Conservation (phyloP, 2,329 filamentous ascomycete species). For the Colletotrichum aenigma region DNA sequence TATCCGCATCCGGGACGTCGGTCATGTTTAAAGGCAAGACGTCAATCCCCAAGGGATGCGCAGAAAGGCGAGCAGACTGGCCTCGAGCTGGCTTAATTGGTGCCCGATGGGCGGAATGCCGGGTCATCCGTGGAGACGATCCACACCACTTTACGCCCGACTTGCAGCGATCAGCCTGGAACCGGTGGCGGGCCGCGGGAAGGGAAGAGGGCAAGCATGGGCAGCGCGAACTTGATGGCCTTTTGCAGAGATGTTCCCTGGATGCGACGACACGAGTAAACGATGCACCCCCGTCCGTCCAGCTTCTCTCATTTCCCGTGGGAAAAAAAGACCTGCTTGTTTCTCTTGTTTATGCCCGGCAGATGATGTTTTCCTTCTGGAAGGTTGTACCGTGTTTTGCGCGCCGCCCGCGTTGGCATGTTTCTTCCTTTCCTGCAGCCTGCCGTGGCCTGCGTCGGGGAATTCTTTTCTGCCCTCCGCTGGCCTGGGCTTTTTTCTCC, state of each 20-base stretch:
- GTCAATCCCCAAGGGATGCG: background rate
- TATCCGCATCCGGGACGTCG: background rate
- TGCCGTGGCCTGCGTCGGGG: background rate
- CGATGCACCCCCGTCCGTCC: background rate
- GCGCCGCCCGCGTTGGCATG: background rate
- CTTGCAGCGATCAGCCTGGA: slow-evolving; percentile 20
- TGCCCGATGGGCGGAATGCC: slow-evolving; percentile 19
- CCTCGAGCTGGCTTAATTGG: background rate
- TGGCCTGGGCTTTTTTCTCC: background rate
- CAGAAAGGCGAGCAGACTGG: background rate
- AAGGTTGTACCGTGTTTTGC: background rate
- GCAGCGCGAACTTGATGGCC: background rate
- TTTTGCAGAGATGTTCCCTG: background rate
- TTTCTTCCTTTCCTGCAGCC: background rate
- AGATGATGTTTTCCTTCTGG: background rate
- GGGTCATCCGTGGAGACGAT: slow-evolving; percentile 6
- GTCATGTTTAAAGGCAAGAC: slow-evolving; percentile 11
- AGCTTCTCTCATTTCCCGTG: background rate
- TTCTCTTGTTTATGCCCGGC: background rate
- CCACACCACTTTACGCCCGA: slow-evolving; percentile 15
- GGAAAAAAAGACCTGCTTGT: background rate
- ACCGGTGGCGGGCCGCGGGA: background rate
- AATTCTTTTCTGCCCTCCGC: background rate
- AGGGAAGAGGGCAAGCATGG: background rate
- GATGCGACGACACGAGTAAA: background rate